These are phyloP conservation scores for Trichoderma endophyticum DNA, from an alignment of 2,329 filamentous ascomycete species.

Conservation along the genomic window DNA sequence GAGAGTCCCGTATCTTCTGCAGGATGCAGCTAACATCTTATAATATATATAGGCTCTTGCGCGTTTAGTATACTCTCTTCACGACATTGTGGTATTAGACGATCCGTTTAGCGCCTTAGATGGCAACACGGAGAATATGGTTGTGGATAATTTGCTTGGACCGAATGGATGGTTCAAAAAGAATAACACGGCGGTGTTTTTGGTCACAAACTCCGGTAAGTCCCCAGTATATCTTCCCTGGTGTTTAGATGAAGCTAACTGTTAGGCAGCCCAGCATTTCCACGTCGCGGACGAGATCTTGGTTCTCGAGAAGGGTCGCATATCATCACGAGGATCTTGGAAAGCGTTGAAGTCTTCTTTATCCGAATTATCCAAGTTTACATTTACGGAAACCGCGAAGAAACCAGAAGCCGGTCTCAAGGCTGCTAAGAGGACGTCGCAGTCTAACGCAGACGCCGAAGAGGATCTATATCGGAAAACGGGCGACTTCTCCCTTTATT, in stretches of 20 bases:
- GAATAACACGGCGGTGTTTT: slow-evolving; percentile 31
- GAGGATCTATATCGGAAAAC: slow-evolving; percentile 21
- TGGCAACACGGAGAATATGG: slow-evolving; percentile 20
- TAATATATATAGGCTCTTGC: slow-evolving; percentile 18
- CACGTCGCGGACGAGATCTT: slow-evolving; percentile 41
- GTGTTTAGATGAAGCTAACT: not conserved
- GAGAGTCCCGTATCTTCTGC: not conserved
- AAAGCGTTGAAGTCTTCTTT: not conserved
- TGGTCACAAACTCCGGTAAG: slow-evolving; percentile 29
- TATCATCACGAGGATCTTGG: slow-evolving; percentile 41
- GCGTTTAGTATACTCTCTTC: slow-evolving; percentile 17
- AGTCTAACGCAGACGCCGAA: not conserved
- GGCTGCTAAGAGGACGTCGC: not conserved
- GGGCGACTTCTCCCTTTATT: slow-evolving; percentile 38
- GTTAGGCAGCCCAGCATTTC: slow-evolving; percentile 33
- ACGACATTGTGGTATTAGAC: slow-evolving; percentile 20
- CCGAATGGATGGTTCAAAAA: slow-evolving; percentile 30
- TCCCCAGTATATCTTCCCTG: fast-evolving
- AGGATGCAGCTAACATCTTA: not conserved
- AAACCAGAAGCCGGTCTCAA: not conserved
- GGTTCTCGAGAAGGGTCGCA: slow-evolving; percentile 34
- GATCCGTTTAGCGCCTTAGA: slow-evolving; percentile 24
- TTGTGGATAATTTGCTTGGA: slow-evolving; percentile 20
- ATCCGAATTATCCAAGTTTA: slow-evolving; percentile 7
- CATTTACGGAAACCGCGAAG: not conserved